Base-by-base conservation (phyloP, 176 grass and related monocot genomes). In the Cenchrus americanus region DNA sequence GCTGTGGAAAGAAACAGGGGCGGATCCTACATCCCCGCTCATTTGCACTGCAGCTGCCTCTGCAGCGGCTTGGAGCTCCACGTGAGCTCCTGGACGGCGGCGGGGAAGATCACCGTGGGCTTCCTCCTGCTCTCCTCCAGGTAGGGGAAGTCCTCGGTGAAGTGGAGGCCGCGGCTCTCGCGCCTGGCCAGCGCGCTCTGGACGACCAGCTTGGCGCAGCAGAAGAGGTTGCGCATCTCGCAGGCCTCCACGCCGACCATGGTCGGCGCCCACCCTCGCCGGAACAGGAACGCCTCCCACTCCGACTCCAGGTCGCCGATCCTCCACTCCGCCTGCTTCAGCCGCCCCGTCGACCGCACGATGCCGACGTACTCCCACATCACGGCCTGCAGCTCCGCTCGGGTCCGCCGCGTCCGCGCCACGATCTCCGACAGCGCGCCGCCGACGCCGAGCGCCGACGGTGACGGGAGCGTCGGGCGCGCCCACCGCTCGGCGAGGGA, bases 291-390 rank as follows among this genome's bases (percentile, higher is more conserved):
- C 1, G 81, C 80, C 83, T 92, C 93, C 96, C 96, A 98, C 78
- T 95, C 96, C 53, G 82, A 86, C 89, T 95, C 96, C 71, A 98
- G 74, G 76, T 98, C 91, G 37, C 93, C 85, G 79, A 98, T 93
- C 89, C 84, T 95, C 96, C 96, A 95, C 78, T 98, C 96, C 0
- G 93, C 96, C 57, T 89, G 84, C 89, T 95, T 98, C 79, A 98
- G 82, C 27, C 93, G 87, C 66, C 77, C 91, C 14, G 96, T 98
- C 4, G 92, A 95, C 22, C 96, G 86, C 73, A 95, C 96, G 86
- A 98, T 95, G 59, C 96, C 96, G 0, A 98, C 96, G 18, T 91
- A 88, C 80, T 95, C 93, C 93, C 96, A 98, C 96, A 98, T 98
- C 62, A 95, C 85, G 21, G 93, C 88, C 59, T 95, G 93, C 17